Percentiles rank a stretch among this genome's conserved stretches.
These are phyloP conservation scores for Urostyla sp. DNA, from an alignment of 73 alveolate genomes.

Conservation along the genomic window DNA sequence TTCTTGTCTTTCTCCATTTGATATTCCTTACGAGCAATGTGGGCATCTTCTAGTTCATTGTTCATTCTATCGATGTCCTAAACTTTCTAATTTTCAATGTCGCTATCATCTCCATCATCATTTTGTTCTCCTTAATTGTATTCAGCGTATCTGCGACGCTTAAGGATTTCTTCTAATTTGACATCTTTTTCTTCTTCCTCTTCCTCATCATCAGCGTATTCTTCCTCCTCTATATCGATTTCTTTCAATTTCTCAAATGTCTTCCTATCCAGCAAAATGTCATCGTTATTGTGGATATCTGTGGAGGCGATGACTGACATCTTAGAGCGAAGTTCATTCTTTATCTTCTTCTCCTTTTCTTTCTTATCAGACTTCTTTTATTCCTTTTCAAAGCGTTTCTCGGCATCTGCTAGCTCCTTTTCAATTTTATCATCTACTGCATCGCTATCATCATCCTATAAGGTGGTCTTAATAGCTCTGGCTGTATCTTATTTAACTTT, in stretches of 20 bases:
- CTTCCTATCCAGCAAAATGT: slow-evolving; percentile 74
- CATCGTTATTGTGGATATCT: slow-evolving; percentile 78
- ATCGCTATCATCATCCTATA: slow-evolving; percentile 73
- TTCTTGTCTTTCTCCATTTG: slow-evolving; percentile 62
- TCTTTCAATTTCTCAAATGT: slow-evolving; percentile 62
- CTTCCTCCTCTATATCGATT: slow-evolving; percentile 66
- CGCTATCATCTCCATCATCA: slow-evolving; percentile 77
- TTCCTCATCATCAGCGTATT: slow-evolving; percentile 24
- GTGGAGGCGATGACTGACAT: slow-evolving; percentile 76
- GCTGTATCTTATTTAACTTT: slow-evolving; percentile 61
- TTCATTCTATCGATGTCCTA: slow-evolving; percentile 49
- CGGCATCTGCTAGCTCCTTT: slow-evolving; percentile 80
- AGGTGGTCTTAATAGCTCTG: not conserved
- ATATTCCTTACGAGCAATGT: slow-evolving; percentile 51
- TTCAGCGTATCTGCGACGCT: slow-evolving; percentile 64
- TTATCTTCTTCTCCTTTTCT: slow-evolving; percentile 77
- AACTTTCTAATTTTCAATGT: slow-evolving; percentile 50
- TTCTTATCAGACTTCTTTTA: slow-evolving; percentile 79
- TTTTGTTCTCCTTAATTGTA: slow-evolving; percentile 66
- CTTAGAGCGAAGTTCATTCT: slow-evolving; percentile 74
- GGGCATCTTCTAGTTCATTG: slow-evolving; percentile 60
- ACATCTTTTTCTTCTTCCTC: slow-evolving; percentile 68
- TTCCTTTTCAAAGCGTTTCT: slow-evolving; percentile 74
- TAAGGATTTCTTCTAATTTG: slow-evolving; percentile 45
- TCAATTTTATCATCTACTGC: slow-evolving; percentile 68